These are phyloP conservation scores for Pyrenophora teres DNA, from an alignment of 2,329 filamentous ascomycete genomes.

Conservation along the genomic window DNA sequence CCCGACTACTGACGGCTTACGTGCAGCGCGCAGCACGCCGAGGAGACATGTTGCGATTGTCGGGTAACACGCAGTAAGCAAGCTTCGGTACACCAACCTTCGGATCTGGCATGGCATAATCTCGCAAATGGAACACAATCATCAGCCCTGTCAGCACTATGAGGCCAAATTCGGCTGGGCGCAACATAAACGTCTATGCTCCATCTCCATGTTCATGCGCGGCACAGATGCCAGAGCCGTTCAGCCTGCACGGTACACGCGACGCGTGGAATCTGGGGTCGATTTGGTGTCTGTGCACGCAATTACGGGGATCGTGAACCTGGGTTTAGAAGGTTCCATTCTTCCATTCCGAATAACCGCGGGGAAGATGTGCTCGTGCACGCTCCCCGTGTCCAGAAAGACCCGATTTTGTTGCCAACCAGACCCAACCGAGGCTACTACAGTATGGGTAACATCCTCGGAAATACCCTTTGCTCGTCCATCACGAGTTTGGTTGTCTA, in stretches of 20 bases:
- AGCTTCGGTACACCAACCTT: constrained; percentile 10
- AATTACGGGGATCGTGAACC: constrained; percentile 7
- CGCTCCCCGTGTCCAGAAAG: not conserved
- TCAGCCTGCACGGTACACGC: constrained; percentile 11
- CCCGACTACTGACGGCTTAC: constrained; percentile 20
- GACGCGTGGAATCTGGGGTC: constrained; percentile 21
- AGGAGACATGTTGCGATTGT: constrained; percentile 30
- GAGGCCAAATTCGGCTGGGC: constrained; percentile 14
- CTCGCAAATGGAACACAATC: constrained; percentile 5
- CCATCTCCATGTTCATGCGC: constrained; percentile 11
- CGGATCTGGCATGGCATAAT: too few species aligned
- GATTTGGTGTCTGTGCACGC: constrained; percentile 16
- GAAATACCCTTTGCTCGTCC: too few species aligned
- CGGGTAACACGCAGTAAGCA: constrained; percentile 39
- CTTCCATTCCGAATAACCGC: constrained; percentile 5
- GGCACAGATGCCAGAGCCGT: constrained; percentile 10
- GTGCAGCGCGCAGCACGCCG: constrained; percentile 29
- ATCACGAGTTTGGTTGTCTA: too few species aligned
- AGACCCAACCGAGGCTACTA: not conserved
- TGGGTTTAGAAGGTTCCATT: constrained; percentile 4
- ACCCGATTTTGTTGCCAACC: not conserved
- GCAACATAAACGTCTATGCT: not conserved
- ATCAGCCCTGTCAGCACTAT: constrained; percentile 6
- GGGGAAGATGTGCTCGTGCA: not conserved
- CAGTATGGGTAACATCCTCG: too few species aligned